These are phyloP conservation scores for Backusella sp. DNA, from an alignment of 192 early-diverging fungal species.

Conservation along the genomic window DNA sequence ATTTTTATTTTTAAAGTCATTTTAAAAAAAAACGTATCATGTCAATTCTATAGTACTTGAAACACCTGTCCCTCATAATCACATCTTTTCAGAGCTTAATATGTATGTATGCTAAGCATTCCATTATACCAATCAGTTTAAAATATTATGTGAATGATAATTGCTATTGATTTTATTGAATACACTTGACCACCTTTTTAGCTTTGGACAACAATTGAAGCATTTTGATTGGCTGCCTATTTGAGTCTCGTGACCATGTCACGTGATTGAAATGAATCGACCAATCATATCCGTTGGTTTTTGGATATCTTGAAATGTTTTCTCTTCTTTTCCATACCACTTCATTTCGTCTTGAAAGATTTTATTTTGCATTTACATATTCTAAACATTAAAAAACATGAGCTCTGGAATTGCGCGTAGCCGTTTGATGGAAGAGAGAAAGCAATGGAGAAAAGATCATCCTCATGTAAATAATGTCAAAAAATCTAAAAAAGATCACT, in stretches of 20 bases:
- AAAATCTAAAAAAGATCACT: background rate
- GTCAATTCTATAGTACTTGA: too few species aligned
- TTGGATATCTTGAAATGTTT: background rate
- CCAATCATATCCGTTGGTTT: background rate
- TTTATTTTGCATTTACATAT: background rate
- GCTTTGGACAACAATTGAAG: background rate
- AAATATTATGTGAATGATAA: too few species aligned
- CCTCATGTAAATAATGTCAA: constrained; percentile 50
- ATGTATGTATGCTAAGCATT: too few species aligned
- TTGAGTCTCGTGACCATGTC: too few species aligned
- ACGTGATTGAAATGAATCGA: background rate
- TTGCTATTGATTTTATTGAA: too few species aligned
- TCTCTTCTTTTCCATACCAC: background rate
- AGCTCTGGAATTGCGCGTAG: constrained; percentile 35
- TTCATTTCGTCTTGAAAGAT: background rate
- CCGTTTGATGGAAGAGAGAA: constrained; percentile 77
- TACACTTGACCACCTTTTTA: too few species aligned
- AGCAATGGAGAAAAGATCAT: constrained; percentile 98
- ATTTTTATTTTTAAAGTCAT: too few species aligned
- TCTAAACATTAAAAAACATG: constrained; percentile 11
- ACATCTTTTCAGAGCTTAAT: too few species aligned
- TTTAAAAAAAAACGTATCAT: too few species aligned
- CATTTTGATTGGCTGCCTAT: background rate
- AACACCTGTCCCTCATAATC: too few species aligned
- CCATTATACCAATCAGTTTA: too few species aligned